A percentile compares a stretch with the other conserved stretches of the same genome.
Conservation (phyloP, 352 stramenopile genomes). For the Phytopythium montanum region DNA sequence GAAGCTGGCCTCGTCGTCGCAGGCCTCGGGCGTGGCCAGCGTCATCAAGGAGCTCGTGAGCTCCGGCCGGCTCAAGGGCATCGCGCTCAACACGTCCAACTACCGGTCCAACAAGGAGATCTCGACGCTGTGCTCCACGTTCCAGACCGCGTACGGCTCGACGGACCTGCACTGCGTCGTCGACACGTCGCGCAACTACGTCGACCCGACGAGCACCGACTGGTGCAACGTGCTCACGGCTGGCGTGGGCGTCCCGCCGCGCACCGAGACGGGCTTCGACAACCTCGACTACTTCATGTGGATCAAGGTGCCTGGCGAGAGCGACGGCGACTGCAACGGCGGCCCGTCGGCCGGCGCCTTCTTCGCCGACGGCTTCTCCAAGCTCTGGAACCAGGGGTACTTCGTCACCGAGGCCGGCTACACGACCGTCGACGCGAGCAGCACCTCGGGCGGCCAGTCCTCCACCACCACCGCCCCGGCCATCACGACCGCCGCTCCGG, state of each 20-base stretch:
- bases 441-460: constrained; percentile 2
- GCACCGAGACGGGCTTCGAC: constrained; percentile 29
- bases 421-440: constrained; percentile 3
- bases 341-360: constrained; percentile 51
- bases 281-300: constrained; percentile 72
- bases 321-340: constrained; percentile 52
- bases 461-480: not conserved
- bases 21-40: constrained; percentile 22
- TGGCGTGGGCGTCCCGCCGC: constrained; percentile 54
- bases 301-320: constrained; percentile 64
- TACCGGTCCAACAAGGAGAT: constrained; percentile 58
- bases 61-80: constrained; percentile 41
- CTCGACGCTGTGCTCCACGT: constrained; percentile 41
- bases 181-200: constrained; percentile 66
- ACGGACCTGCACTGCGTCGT: constrained; percentile 48
- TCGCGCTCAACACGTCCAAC: constrained; percentile 75
- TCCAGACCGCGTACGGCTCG: constrained; percentile 44
- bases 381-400: constrained; percentile 68
- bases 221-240: constrained; percentile 69
- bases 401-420: constrained; percentile 37
- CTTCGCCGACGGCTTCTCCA: constrained; percentile 45
- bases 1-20: constrained; percentile 32
- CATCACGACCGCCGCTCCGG: not conserved
- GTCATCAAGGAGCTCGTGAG: constrained; percentile 41
- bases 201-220: constrained; percentile 28